Base-by-base conservation (phyloP, 2,329 filamentous ascomycete species). In the Fusarium tricinctum region DNA sequence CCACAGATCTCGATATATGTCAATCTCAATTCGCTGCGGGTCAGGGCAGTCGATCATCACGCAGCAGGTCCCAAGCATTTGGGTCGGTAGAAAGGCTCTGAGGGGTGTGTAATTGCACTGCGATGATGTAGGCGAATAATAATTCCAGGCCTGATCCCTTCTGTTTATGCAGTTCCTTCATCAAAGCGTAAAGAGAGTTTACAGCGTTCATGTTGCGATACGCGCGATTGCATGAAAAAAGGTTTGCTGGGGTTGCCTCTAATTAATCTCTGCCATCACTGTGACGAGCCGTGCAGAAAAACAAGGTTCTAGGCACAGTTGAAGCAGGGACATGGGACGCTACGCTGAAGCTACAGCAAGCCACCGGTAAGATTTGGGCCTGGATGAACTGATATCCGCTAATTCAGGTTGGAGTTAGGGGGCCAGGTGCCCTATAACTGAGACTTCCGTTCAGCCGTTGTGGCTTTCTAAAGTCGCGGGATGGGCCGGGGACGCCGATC, bases 401-500 rank as follows among this genome's bases (percentile, higher is more conserved):
- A 46, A 38, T 15, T 49, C 19, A 23, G 0, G 14, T 5, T 20
- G 22, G 32, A 17, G 30, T 17, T 23, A 26, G 17, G 33, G 52
- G 33, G 19, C 1, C 42, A 32, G 6, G 26, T 53, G 32, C 47
- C 50, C 26, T 50, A 40, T 47, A 35, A 6, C 5, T 1, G 28
- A 20, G 10, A 12, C 20, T 20, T 20, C 14, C 19, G 28, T 12
- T 22, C 19, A 19, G 35, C 40, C 42, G 20, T 47, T 40, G 59
- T 52, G 51, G 47, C 59, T 44, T 45, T 46, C 20, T 33, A 38
- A 49, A n/a, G 38, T 30, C 61, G 33, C 51, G 58, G 59, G 45
- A 64, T 39, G 62, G 39, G 42, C 62, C 46, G 50, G 46, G n/a
- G 20, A 35, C 48, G 59, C 59, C 52, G 58, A 57, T 50, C 19